Evolutionary conservation across 2,329 filamentous ascomycete species (phyloP).

Genomic region (Pseudogymnoascus pannorum): DNA sequence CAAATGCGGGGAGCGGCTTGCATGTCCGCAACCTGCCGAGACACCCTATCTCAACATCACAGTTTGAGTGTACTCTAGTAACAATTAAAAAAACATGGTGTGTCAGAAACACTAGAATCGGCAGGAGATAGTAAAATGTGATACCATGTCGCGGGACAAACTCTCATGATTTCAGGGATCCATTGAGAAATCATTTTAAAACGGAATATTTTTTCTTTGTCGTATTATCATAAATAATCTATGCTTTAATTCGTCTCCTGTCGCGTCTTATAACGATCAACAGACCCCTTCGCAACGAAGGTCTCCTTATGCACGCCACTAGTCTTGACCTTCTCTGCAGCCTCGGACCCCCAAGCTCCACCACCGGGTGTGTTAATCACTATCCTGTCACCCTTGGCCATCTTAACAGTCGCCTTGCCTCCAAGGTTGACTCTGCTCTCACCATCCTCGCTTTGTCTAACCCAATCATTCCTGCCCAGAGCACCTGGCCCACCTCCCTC

Average conservation of each 20-base stretch:
- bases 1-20: not conserved
- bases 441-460: constrained; percentile 43
- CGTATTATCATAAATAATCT: not conserved
- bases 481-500: constrained; percentile 70
- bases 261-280: constrained; percentile 2
- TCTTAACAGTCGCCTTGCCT: constrained; percentile 17
- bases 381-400: constrained; percentile 19
- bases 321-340: not conserved
- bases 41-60: not conserved
- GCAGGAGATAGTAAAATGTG: too few species aligned
- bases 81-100: too few species aligned
- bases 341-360: constrained; percentile 19
- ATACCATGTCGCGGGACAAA: too few species aligned
- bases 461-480: constrained; percentile 78
- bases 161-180: not conserved
- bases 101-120: too few species aligned
- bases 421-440: constrained; percentile 19
- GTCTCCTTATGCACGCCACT: not conserved
- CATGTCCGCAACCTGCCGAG: too few species aligned
- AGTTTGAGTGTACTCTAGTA: too few species aligned
- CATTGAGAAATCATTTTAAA: not conserved
- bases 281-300: not conserved
- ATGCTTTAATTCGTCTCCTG: not conserved
- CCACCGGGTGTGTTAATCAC: constrained; percentile 20
- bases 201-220: not conserved